Conservation (phyloP, 176 grass and related monocot species). For the Aegilops umbellulata region DNA sequence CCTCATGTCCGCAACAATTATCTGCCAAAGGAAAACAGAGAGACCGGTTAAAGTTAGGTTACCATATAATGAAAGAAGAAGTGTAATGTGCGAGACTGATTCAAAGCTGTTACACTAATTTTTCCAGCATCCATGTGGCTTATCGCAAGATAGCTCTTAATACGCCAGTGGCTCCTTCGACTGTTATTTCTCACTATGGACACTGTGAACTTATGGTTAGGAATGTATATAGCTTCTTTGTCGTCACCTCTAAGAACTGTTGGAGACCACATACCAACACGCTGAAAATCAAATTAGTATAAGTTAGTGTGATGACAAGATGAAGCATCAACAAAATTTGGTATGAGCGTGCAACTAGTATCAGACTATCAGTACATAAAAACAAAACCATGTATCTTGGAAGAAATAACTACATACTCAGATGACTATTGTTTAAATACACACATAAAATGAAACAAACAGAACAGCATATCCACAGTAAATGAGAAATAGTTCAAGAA, state of each 20-base stretch:
- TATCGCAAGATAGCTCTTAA: slow-evolving; percentile 94
- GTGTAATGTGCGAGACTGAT: background rate
- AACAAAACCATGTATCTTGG: slow-evolving; percentile 1
- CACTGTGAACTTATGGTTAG: slow-evolving; percentile 98
- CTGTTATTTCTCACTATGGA: slow-evolving; percentile 87
- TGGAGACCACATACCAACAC: slow-evolving; percentile 97
- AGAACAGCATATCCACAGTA: slow-evolving; percentile 14
- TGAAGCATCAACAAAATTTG: background rate
- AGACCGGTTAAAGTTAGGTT: slow-evolving; percentile 8
- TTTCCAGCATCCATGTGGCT: slow-evolving; percentile 97
- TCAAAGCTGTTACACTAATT: slow-evolving; percentile 67
- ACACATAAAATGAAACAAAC: slow-evolving; percentile 8
- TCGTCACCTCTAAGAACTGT: slow-evolving; percentile 97
- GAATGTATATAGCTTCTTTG: slow-evolving; percentile 93
- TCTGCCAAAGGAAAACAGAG: slow-evolving; percentile 44
- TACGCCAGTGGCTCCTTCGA: slow-evolving; percentile 93
- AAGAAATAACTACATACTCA: slow-evolving; percentile 17
- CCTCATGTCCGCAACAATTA: slow-evolving; percentile 96
- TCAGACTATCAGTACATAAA: background rate
- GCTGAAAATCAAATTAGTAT: slow-evolving; percentile 56
- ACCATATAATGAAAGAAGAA: slow-evolving; percentile 19
- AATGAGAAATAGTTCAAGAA: background rate
- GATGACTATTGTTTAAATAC: background rate
- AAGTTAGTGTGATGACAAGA: slow-evolving; percentile 11
- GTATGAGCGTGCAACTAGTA: background rate